Conservation (phyloP, 495 filamentous ascomycete genomes). For the Cercophora newfieldiana region DNA sequence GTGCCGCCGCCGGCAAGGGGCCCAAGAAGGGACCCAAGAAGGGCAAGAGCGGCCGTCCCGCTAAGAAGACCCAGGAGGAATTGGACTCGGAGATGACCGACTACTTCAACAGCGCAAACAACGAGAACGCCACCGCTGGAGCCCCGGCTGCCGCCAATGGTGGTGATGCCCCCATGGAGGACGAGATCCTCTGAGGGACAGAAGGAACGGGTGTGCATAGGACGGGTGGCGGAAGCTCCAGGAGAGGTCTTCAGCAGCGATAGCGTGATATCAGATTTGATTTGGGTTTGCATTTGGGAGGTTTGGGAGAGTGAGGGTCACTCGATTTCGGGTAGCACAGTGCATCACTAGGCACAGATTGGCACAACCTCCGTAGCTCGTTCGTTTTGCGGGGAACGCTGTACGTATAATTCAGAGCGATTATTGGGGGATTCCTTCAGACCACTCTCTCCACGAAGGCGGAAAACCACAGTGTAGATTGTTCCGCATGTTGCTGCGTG, state of each 20-base stretch:
- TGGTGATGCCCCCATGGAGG: conserved; percentile 54
- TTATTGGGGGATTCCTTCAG: neutral
- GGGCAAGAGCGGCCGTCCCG: conserved; percentile 59
- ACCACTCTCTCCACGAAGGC: neutral
- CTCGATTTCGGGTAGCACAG: conserved; percentile 11
- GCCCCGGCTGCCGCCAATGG: conserved; percentile 34
- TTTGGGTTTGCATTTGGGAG: conserved; percentile 22
- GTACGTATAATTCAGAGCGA: conserved; percentile 24
- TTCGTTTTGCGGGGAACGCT: conserved; percentile 11
- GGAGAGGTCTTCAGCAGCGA: conserved; percentile 11
- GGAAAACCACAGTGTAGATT: neutral
- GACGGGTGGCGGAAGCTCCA: conserved; percentile 12
- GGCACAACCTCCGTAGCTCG: conserved; percentile 14
- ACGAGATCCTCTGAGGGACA: conserved; percentile 42
- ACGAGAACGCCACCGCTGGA: conserved; percentile 46
- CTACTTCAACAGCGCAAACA: conserved; percentile 64
- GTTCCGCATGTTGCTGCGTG: neutral
- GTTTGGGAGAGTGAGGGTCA: conserved; percentile 16
- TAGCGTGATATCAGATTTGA: conserved; percentile 1
- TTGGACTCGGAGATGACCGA: conserved; percentile 93
- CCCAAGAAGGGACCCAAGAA: conserved; percentile 50
- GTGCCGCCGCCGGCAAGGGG: conserved; percentile 48
- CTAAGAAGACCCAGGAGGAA: conserved; percentile 92
- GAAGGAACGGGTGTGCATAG: neutral
- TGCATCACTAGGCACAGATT: conserved; percentile 29